Base-by-base conservation (phyloP, 805 yeast species). In the Spathaspora arborariae region DNA sequence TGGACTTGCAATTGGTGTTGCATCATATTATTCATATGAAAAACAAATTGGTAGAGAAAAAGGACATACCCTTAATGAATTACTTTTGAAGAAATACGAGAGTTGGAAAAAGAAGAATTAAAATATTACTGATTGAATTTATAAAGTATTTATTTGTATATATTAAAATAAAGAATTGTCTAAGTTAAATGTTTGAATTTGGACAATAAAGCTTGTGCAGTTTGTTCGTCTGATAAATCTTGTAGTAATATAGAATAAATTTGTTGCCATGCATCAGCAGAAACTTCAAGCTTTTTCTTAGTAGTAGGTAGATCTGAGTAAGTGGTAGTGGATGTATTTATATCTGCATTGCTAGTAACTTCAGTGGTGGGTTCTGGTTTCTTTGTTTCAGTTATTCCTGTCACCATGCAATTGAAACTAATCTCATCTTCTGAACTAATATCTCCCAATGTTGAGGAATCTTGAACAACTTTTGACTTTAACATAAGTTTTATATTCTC, bases 1-100 rank as follows among this genome's bases (percentile, higher is more conserved):
- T 51, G 91, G 85, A 2, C 56, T 85, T 2, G 58, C 72, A 0
- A 74, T 85, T 1, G 95, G 95, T 1, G 72, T 76, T 0, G 64
- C 77, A 6, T 80, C 89, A 4, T 86, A 81, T 60, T 82, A 78
- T 52, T 65, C 81, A 8, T 81, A 82, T 52, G 95, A 86, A 58
- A 64, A 59, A 49, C 71, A 86, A 53, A 72, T 72, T 1, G 79
- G 78, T 2, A 71, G 87, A 53, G 73, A 74, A 27, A 75, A 73
- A 43, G 89, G 88, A 10, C 88, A 83, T 50, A 63, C 75, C 2
- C 63, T 85, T 56, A 74, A 76, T 51, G 85, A 81, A 50, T 65
- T 84, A 44, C 49, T 81, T 2, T 39, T 47, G 20, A 70, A 74
- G 56, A 53, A 51, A 51, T 56, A 47, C 51, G 26, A 16, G n/a